Evolutionary conservation across 176 grass and related monocot species (phyloP).

Genomic region (Aegilops sharonensis): DNA sequence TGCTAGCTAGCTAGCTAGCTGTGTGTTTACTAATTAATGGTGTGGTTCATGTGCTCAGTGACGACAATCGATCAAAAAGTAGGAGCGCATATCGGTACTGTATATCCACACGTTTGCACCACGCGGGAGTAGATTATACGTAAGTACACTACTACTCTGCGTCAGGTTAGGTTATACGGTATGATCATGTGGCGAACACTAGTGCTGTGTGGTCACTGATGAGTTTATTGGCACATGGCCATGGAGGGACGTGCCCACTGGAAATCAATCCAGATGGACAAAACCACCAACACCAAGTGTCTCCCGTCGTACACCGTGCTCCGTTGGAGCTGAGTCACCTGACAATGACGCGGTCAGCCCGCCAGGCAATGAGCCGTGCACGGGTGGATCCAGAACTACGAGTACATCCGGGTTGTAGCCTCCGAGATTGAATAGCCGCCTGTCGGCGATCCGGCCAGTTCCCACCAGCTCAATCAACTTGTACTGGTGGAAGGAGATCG

Average conservation of each 20-base stretch:
- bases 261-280: neutral
- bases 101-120: too few species aligned
- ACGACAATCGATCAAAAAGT: too few species aligned
- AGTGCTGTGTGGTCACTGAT: too few species aligned
- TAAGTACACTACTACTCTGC: too few species aligned
- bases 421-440: neutral
- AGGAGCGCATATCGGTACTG: too few species aligned
- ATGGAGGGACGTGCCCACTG: neutral
- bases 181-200: too few species aligned
- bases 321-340: neutral
- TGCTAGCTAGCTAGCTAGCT: too few species aligned
- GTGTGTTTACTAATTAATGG: too few species aligned
- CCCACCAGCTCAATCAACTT: neutral
- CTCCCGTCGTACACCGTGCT: neutral
- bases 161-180: too few species aligned
- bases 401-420: neutral
- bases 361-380: neutral
- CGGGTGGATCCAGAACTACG: neutral
- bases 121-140: too few species aligned
- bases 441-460: neutral
- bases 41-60: too few species aligned
- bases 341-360: neutral
- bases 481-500: neutral
- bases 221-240: too few species aligned
- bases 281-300: neutral